Percentiles rank a stretch among this genome's conserved stretches.
Evolutionary conservation across 371 early-diverging fungal genomes (phyloP).

Genomic region (Mycotypha africana): DNA sequence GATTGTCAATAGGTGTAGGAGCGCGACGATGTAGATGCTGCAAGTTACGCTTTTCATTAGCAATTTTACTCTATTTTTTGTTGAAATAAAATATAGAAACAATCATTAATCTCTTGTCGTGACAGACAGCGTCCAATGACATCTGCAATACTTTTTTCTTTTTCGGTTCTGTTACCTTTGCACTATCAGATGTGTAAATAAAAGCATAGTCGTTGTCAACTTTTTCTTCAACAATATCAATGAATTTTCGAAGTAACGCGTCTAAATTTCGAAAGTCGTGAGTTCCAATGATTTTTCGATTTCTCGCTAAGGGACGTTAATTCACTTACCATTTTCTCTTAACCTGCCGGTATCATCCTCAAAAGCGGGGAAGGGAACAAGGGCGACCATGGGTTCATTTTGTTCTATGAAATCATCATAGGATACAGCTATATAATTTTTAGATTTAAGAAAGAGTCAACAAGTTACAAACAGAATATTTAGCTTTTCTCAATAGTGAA

Average conservation of each 20-base stretch:
- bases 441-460: constrained; percentile 1
- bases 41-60: too few relatives aligned
- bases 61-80: constrained; percentile 5
- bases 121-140: too few relatives aligned
- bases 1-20: constrained; percentile 11
- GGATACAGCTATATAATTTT: constrained; percentile 20
- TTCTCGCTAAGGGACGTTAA: too few relatives aligned
- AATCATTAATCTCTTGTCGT: too few relatives aligned
- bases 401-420: constrained; percentile 14
- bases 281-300: not conserved
- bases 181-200: constrained; percentile 40
- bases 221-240: constrained; percentile 21
- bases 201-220: constrained; percentile 33
- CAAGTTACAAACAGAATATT: not conserved
- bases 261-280: constrained; percentile 13
- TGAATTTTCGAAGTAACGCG: constrained; percentile 20
- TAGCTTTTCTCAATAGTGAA: not conserved
- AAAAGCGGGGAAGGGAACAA: constrained; percentile 24
- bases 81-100: too few relatives aligned
- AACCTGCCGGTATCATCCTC: constrained; percentile 15
- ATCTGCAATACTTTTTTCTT: not conserved
- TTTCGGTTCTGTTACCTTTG: constrained; percentile 24
- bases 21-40: constrained; percentile 31
- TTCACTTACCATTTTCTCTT: constrained; percentile 30
- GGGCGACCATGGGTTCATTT: constrained; percentile 17